Evolutionary conservation across 2,329 filamentous ascomycete genomes (phyloP).

Genomic region (Monosporascus cannonballus): DNA sequence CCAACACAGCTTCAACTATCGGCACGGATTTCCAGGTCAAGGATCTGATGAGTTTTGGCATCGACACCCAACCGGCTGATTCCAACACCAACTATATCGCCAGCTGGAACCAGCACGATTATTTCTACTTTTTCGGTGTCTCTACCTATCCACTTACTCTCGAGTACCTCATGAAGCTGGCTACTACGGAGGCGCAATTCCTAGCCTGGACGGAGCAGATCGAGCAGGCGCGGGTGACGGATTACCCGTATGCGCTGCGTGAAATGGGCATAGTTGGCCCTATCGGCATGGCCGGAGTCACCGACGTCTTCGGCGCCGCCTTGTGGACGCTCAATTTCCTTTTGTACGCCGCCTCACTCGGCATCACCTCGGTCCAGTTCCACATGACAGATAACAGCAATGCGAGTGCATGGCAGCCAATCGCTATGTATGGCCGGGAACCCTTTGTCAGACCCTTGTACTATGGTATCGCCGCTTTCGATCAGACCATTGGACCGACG

Average conservation of each 20-base stretch:
- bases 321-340: slow-evolving; percentile 48
- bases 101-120: slow-evolving; percentile 48
- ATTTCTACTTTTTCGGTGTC: slow-evolving; percentile 46
- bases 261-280: slow-evolving; percentile 47
- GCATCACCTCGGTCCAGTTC: slow-evolving; percentile 41
- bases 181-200: slow-evolving; percentile 41
- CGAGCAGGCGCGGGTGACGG: slow-evolving; percentile 31
- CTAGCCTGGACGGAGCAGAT: slow-evolving; percentile 38
- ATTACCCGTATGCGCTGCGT: slow-evolving; percentile 40
- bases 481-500: slow-evolving; percentile 38
- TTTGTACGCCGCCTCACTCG: slow-evolving; percentile 40
- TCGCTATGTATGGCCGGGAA: slow-evolving; percentile 29
- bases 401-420: slow-evolving; percentile 43
- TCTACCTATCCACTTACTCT: slow-evolving; percentile 36
- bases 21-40: slow-evolving; percentile 42
- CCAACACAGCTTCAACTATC: slow-evolving; percentile 42
- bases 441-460: slow-evolving; percentile 42
- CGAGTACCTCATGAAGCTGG: slow-evolving; percentile 36
- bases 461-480: slow-evolving; percentile 45
- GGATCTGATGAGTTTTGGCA: slow-evolving; percentile 32
- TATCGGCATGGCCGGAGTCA: slow-evolving; percentile 38
- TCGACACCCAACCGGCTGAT: slow-evolving; percentile 29
- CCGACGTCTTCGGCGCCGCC: slow-evolving; percentile 41
- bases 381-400: slow-evolving; percentile 50
- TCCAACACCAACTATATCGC: slow-evolving; percentile 27